Base-by-base conservation (phyloP, 768 basidiomycete species). In the Asterophora parasitica region DNA sequence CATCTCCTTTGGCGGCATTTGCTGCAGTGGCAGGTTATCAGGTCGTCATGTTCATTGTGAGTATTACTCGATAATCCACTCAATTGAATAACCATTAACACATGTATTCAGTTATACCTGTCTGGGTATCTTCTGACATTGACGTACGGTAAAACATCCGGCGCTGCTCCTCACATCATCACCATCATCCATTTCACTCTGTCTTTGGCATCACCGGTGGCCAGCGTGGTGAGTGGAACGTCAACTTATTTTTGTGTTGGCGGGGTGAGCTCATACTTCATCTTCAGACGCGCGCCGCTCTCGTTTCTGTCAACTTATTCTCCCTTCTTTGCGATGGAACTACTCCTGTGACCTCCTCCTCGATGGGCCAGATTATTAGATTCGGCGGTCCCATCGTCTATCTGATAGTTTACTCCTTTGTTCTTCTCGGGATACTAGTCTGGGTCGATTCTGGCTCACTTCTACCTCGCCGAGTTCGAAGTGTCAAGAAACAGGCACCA, bases 231-330 rank as follows among this genome's bases (percentile, higher is more conserved):
- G 61, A 54, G 84, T 42, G 42, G n/a, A 27, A 40, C 32, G 10
- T 31, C n/a, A 28, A 46, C 13, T 17, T 15, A 8, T 40, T 27
- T 8, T 2, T n/a, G n/a, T n/a, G n/a, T 3, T 4, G n/a, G 2
- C 23, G 38, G 3, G 13, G 26, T 15, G 31, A 7, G 1, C 39
- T 56, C 27, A 50, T 41, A 23, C 17, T 7, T 43, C 16, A 20
- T 16, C 6, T 37, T n/a, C 48, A 87, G 86, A 61, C 79, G 34
- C 76, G 88, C 35, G 79, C 86, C 0, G 76, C 77, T 3, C 72
- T 92, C 15, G 78, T 92, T n/a, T 85, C 88, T 0, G 72, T 85
- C 53, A 89, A 90, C 57, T 63, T 88, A 3, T 92, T 90, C 64
- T 82, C 81, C 10, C 67, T 90, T 3, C 75, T 88, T 3, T 89